Base-by-base conservation (phyloP, 305 asterid species). In the Fraxinus platypoda region DNA sequence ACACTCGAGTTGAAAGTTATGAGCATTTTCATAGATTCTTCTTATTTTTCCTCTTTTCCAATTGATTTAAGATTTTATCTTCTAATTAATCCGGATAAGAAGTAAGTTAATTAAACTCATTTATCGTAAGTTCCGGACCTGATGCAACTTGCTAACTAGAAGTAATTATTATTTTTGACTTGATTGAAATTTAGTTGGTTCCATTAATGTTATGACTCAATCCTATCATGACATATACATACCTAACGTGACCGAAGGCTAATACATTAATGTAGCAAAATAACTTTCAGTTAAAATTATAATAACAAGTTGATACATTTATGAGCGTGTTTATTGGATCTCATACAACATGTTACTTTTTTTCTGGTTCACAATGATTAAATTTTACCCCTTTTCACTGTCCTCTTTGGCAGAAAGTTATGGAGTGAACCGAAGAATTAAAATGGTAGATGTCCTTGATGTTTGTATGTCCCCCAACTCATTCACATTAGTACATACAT, bases 391-490 rank as follows among this genome's bases (percentile, higher is more conserved):
- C 54, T 68, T 79, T 41, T n/a, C 35, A 74, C 80, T 75, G 66
- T 75, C 30, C 1, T 37, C 17, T 26, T 75, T 59, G 80, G 52
- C 30, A 7, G 79, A 59, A 57, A 37, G 37, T 66, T 35, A 2
- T 4, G 34, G 13, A 52, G 30, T 2, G 34, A 52, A 80, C 38
- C 19, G 30, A 52, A 62, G 74, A 71, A 37, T 57, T 25, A 33
- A 17, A 34, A 34, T 74, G 26, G 19, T 57, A 17, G 43, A 81
- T 15, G 76, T 35, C 25, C 21, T 52, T 21, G 38, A 13, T 81
- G 76, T 75, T 81, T 64, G 68, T 62, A 2, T 75, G 84, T 81
- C 76, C 84, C 79, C 80, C 46, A 75, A 81, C 76, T 38, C 80
- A 28, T 62, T 81, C 80, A 74, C 79, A 74, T 49, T 0, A 12